Evolutionary conservation across 805 yeast species (phyloP).

Genomic region (Candida wancherniae): DNA sequence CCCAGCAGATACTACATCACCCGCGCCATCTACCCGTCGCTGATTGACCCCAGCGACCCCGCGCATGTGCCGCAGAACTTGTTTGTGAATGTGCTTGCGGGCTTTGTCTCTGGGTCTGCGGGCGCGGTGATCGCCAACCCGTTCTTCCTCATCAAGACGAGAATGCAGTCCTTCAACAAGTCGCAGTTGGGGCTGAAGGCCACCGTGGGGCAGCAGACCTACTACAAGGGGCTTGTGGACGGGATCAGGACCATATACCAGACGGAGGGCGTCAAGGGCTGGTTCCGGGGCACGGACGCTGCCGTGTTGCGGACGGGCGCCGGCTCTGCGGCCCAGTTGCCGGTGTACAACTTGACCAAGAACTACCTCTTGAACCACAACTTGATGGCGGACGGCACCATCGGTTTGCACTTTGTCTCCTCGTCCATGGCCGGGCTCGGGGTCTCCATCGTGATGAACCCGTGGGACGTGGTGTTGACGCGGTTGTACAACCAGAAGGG

Average conservation of each 20-base stretch:
- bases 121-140: constrained; percentile 93
- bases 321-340: constrained; percentile 93
- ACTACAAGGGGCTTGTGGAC: constrained; percentile 63
- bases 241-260: constrained; percentile 62
- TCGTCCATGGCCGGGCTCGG: constrained; percentile 83
- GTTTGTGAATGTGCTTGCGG: constrained; percentile 68
- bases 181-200: constrained; percentile 24
- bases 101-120: constrained; percentile 78
- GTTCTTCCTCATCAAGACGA: constrained; percentile 83
- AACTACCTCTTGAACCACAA: constrained; percentile 50
- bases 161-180: constrained; percentile 91
- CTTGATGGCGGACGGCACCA: constrained; percentile 55
- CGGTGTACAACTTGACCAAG: constrained; percentile 80
- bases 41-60: constrained; percentile 37
- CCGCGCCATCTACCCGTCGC: constrained; percentile 44
- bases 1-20: constrained; percentile 69
- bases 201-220: constrained; percentile 87
- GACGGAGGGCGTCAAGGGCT: constrained; percentile 71
- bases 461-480: constrained; percentile 93
- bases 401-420: constrained; percentile 62
- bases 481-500: constrained; percentile 95
- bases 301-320: constrained; percentile 92
- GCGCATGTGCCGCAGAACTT: constrained; percentile 31
- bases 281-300: constrained; percentile 89
- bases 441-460: constrained; percentile 94